Evolutionary conservation across 2,329 filamentous ascomycete species (phyloP).

Genomic region (Exophiala dermatitidis): DNA sequence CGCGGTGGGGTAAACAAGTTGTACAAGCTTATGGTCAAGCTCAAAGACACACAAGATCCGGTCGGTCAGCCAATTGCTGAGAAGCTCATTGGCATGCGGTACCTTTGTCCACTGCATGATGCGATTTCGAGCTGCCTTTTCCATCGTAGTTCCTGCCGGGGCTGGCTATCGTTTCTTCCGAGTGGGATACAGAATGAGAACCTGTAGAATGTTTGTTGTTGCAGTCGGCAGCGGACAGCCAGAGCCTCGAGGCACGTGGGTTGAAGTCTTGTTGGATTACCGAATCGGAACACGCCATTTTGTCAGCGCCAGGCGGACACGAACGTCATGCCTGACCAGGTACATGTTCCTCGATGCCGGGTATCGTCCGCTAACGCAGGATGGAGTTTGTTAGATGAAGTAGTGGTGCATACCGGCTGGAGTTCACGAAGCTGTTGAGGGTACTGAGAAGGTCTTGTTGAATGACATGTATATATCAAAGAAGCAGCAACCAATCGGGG

Average conservation of each 20-base stretch:
- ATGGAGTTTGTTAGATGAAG: no score
- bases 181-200: neutral
- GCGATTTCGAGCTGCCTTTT: conserved; percentile 4
- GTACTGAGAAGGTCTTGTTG: no score
- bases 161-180: neutral
- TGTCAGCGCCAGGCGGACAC: no score
- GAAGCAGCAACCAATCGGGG: neutral
- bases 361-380: no score
- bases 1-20: neutral
- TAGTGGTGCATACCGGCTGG: no score
- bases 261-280: neutral
- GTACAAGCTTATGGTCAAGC: neutral
- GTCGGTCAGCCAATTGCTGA: neutral
- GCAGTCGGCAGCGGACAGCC: neutral
- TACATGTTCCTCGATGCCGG: no score
- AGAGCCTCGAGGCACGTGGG: conserved; percentile 1
- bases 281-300: no score
- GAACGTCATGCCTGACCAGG: no score
- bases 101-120: neutral
- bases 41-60: neutral
- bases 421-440: no score
- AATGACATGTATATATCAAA: no score
- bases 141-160: conserved; percentile 3
- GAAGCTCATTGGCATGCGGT: conserved; percentile 2
- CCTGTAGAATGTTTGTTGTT: neutral